Conservation (phyloP, 805 yeast species). For the Saccharomycopsis vini region DNA sequence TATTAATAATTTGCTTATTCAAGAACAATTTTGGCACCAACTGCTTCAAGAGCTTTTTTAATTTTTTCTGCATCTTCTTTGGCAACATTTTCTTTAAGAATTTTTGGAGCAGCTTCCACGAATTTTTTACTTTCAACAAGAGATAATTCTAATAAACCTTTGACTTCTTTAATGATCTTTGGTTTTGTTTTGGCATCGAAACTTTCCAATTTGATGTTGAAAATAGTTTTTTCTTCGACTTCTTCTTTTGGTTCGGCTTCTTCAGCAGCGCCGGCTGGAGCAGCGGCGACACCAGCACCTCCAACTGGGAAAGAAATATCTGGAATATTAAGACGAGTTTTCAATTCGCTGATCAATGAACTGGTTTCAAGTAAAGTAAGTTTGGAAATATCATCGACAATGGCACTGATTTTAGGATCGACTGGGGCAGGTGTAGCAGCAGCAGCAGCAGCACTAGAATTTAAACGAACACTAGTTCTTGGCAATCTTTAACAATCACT, state of each 20-base stretch:
- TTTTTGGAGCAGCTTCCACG: constrained; percentile 96
- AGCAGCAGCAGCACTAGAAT: constrained; percentile 38
- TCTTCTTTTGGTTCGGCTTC: constrained; percentile 68
- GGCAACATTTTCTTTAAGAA: constrained; percentile 87
- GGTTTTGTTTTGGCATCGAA: constrained; percentile 95
- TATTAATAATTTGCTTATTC: constrained; percentile 47
- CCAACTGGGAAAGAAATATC: constrained; percentile 81
- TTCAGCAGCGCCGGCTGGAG: constrained; percentile 60
- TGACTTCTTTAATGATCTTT: constrained; percentile 95
- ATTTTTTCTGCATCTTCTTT: constrained; percentile 98
- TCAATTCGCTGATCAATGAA: constrained; percentile 70
- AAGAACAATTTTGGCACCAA: constrained; percentile 87
- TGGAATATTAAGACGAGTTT: constrained; percentile 79
- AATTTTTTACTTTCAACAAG: constrained; percentile 96
- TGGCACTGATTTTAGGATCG: constrained; percentile 78
- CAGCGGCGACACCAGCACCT: constrained; percentile 47
- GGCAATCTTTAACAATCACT: constrained; percentile 1
- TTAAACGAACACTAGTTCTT: constrained; percentile 31
- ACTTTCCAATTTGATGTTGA: constrained; percentile 83
- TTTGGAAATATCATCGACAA: constrained; percentile 85
- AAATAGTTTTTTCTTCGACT: constrained; percentile 86
- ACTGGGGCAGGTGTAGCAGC: constrained; percentile 40
- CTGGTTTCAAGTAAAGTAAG: constrained; percentile 92
- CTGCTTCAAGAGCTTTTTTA: constrained; percentile 82
- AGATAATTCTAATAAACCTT: constrained; percentile 80